Percentiles rank a stretch among this genome's conserved stretches.
These are phyloP conservation scores for Polytrichum formosum DNA, from an alignment of 225 moss, liverwort and hornwort species.

Conservation along the genomic window DNA sequence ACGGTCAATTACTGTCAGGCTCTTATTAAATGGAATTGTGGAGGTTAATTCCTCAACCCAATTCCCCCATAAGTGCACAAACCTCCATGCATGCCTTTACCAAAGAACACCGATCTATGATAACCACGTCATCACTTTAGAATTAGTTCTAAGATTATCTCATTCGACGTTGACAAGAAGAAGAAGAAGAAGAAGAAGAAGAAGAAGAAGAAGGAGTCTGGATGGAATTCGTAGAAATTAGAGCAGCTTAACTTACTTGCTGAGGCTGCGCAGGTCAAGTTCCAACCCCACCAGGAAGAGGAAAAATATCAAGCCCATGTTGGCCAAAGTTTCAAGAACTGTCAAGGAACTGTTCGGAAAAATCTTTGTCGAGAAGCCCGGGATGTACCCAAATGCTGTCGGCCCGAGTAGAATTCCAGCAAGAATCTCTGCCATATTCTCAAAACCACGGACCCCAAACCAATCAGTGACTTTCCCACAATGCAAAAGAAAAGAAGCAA, in stretches of 20 bases:
- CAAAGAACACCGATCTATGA: no score
- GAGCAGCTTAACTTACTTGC: slow-evolving; percentile 23
- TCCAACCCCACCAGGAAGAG: slow-evolving; percentile 58
- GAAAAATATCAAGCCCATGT: slow-evolving; percentile 49
- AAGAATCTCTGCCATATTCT: slow-evolving; percentile 28
- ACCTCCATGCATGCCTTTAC: no score
- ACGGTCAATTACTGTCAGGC: no score
- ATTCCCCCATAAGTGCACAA: no score
- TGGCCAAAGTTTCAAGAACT: slow-evolving; percentile 32
- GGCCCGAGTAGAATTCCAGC: slow-evolving; percentile 49
- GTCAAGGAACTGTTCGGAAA: slow-evolving; percentile 35
- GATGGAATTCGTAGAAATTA: background rate
- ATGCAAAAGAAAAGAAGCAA: no score
- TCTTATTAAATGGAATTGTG: no score
- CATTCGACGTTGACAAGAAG: background rate
- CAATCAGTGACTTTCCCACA: no score
- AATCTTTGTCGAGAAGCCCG: slow-evolving; percentile 25
- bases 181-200: background rate
- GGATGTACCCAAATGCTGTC: slow-evolving; percentile 29
- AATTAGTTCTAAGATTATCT: no score
- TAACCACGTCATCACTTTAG: no score
- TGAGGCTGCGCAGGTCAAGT: slow-evolving; percentile 32
- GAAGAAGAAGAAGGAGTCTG: background rate
- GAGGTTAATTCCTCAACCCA: no score
- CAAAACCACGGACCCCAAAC: no score